These are phyloP conservation scores for Ogataea allantospora DNA, from an alignment of 805 yeast genomes.

Conservation along the genomic window DNA sequence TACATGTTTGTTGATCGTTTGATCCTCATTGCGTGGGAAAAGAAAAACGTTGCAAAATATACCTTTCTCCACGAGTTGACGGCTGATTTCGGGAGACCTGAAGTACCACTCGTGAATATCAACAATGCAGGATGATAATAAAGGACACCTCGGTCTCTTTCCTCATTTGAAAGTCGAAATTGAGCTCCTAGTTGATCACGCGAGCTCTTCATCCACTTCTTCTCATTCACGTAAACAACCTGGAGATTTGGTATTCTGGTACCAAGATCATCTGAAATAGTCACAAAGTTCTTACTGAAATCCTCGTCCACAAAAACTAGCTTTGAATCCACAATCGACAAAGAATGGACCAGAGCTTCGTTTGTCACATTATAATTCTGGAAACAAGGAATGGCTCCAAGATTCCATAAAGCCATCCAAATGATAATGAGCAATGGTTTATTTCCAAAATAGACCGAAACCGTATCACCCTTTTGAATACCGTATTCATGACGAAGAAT, in stretches of 20 bases:
- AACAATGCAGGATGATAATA: slow-evolving; percentile 66
- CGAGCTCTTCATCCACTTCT: slow-evolving; percentile 12
- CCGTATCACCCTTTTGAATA: slow-evolving; percentile 61
- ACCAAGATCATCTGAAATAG: slow-evolving; percentile 40
- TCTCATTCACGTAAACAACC: slow-evolving; percentile 23
- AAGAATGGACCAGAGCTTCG: slow-evolving; percentile 74
- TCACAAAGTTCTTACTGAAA: slow-evolving; percentile 41
- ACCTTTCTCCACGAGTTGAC: slow-evolving; percentile 89
- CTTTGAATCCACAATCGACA: slow-evolving; percentile 61
- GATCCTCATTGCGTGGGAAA: slow-evolving; percentile 67
- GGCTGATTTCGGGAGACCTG: slow-evolving; percentile 93
- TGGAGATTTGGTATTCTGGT: slow-evolving; percentile 32
- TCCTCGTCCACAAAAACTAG: slow-evolving; percentile 76
- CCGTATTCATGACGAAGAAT: slow-evolving; percentile 63
- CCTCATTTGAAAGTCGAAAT: slow-evolving; percentile 53
- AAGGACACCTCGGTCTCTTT: slow-evolving; percentile 56
- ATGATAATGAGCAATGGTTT: slow-evolving; percentile 76
- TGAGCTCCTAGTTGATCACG: slow-evolving; percentile 37
- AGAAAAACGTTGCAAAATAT: slow-evolving; percentile 64
- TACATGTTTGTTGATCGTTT: slow-evolving; percentile 56
- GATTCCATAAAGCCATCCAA: slow-evolving; percentile 87
- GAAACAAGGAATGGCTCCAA: slow-evolving; percentile 88
- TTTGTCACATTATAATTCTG: slow-evolving; percentile 78
- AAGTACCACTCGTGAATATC: slow-evolving; percentile 91
- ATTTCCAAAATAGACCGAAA: slow-evolving; percentile 77